These are phyloP conservation scores for Cryptomeria japonica DNA, from an alignment of 75 land plant genomes.

Conservation along the genomic window DNA sequence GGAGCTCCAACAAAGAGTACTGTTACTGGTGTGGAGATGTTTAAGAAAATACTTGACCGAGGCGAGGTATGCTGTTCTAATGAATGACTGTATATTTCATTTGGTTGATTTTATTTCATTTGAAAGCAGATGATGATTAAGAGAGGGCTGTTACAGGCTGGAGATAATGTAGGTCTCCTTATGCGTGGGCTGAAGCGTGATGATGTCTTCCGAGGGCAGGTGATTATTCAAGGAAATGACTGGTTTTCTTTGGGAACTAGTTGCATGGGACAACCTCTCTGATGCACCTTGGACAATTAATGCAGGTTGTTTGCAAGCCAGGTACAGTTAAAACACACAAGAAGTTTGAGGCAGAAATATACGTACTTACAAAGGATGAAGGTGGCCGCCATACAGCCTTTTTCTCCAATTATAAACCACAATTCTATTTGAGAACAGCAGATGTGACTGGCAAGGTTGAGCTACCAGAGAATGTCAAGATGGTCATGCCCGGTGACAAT, in stretches of 20 bases:
- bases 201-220: constrained; percentile 87
- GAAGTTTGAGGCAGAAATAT: constrained; percentile 96
- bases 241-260: constrained; percentile 8
- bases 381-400: constrained; percentile 98
- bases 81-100: no score
- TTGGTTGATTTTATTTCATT: background rate
- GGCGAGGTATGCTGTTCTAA: constrained; percentile 67
- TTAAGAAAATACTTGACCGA: constrained; percentile 90
- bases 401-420: constrained; percentile 93
- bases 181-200: constrained; percentile 95
- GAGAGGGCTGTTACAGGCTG: constrained; percentile 57
- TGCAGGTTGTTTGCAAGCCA: constrained; percentile 93
- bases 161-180: constrained; percentile 99
- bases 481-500: constrained; percentile 99
- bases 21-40: constrained; percentile 99
- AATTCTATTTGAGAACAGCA: constrained; percentile 94
- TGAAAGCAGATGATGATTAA: background rate
- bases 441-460: constrained; percentile 95
- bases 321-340: constrained; percentile 75
- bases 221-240: constrained; percentile 8
- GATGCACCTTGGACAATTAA: background rate
- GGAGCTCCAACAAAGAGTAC: constrained; percentile 63
- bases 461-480: constrained; percentile 91
- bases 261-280: background rate
- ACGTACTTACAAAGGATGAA: constrained; percentile 97